phyloP scores from a whole-genome alignment of 805 yeast species.

The Candida yuanshanica region DNA sequence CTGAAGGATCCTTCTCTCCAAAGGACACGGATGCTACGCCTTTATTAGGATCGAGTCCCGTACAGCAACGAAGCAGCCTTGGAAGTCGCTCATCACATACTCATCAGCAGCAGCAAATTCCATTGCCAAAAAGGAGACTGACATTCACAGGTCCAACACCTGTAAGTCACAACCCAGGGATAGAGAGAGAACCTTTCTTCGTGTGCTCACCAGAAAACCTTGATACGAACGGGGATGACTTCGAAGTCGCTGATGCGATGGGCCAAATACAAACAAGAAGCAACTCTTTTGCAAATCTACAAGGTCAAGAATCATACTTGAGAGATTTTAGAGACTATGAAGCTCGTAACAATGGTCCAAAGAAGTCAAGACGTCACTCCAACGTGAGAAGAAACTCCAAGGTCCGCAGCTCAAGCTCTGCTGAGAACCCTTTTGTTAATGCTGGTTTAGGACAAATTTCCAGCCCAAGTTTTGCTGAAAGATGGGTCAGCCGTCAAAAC shows the following conservation, averaged over 20 bases:
- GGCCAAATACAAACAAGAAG: slow-evolving; percentile 7
- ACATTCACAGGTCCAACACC: slow-evolving; percentile 5
- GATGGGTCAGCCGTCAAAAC: slow-evolving; percentile 22
- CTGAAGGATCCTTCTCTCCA: neutral
- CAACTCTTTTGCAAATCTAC: slow-evolving; percentile 2
- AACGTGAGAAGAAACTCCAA: neutral
- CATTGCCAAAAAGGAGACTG: slow-evolving; percentile 5
- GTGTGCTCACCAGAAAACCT: neutral
- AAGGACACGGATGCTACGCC: neutral
- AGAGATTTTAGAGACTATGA: slow-evolving; percentile 9
- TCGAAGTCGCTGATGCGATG: slow-evolving; percentile 7
- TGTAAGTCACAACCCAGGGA: neutral
- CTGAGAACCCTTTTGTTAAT: slow-evolving; percentile 3
- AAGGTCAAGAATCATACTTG: neutral
- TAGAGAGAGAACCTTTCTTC: neutral
- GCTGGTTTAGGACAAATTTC: slow-evolving; percentile 2
- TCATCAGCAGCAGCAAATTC: slow-evolving; percentile 1
- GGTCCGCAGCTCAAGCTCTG: slow-evolving; percentile 3
- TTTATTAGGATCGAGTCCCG: neutral
- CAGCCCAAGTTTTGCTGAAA: slow-evolving; percentile 23
- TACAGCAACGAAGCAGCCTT: neutral
- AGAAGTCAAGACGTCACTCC: neutral
- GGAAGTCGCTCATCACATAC: neutral
- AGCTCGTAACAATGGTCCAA: neutral
- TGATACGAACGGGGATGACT: neutral